phyloP scores from a whole-genome alignment of 495 filamentous ascomycete genomes.

The Talaromyces wortmannii region DNA sequence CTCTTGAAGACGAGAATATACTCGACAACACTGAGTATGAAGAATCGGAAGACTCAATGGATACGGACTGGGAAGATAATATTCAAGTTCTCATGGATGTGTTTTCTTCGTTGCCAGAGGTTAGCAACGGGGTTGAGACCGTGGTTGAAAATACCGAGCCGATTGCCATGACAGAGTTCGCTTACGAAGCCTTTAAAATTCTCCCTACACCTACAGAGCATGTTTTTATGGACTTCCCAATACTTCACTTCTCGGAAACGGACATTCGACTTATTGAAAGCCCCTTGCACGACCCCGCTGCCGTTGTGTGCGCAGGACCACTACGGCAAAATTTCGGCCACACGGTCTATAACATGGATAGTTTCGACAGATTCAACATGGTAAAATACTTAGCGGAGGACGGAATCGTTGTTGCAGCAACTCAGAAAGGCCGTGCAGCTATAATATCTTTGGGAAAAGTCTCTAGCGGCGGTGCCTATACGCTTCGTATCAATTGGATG shows the following conservation, averaged over 20 bases:
- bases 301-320: constrained; percentile 38
- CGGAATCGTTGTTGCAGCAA: constrained; percentile 66
- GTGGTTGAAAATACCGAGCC: too few relatives aligned
- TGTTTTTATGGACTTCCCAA: constrained; percentile 19
- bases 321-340: constrained; percentile 36
- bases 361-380: constrained; percentile 69
- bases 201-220: background rate
- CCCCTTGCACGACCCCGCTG: constrained; percentile 32
- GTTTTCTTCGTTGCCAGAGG: too few relatives aligned
- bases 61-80: too few relatives aligned
- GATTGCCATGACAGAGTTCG: too few relatives aligned
- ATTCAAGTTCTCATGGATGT: too few relatives aligned
- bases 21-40: too few relatives aligned
- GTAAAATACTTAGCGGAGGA: constrained; percentile 69
- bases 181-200: too few relatives aligned
- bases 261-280: constrained; percentile 52
- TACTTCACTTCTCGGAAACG: constrained; percentile 53
- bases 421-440: constrained; percentile 66
- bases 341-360: constrained; percentile 25
- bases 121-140: too few relatives aligned
- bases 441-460: constrained; percentile 62
- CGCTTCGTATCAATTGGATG: constrained; percentile 51
- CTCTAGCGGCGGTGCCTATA: constrained; percentile 19
- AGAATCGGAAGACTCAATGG: too few relatives aligned
- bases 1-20: too few relatives aligned